Percentiles rank a stretch among this genome's conserved stretches.
These are phyloP conservation scores for Tinospora cordifolia DNA, from an alignment of 164 flowering plant genomes.

Conservation along the genomic window DNA sequence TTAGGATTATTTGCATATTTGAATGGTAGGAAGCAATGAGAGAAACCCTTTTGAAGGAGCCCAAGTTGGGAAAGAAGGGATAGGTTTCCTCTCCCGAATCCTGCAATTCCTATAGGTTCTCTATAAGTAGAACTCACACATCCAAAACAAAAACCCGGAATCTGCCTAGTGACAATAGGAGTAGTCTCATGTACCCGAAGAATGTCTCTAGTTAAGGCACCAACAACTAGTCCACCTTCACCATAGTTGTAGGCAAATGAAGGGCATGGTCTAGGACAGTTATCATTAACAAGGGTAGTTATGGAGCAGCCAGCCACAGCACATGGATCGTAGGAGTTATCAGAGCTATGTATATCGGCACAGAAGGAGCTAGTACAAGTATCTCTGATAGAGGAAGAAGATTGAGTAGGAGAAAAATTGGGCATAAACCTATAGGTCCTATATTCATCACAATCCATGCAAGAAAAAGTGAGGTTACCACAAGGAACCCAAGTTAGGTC, in stretches of 20 bases:
- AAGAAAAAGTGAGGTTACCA: slow-evolving; percentile 58
- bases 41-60: slow-evolving; percentile 60
- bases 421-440: slow-evolving; percentile 30
- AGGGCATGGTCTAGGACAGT: slow-evolving; percentile 65
- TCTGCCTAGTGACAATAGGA: slow-evolving; percentile 24
- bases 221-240: slow-evolving; percentile 44
- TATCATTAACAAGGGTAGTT: slow-evolving; percentile 32
- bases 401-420: slow-evolving; percentile 44
- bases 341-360: slow-evolving; percentile 53
- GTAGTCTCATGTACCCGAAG: slow-evolving; percentile 38
- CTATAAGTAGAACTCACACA: slow-evolving; percentile 58
- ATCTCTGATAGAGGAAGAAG: slow-evolving; percentile 47
- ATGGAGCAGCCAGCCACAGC: slow-evolving; percentile 54
- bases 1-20: slow-evolving; percentile 67
- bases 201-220: slow-evolving; percentile 46
- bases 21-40: slow-evolving; percentile 68
- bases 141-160: slow-evolving; percentile 51
- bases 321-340: slow-evolving; percentile 51
- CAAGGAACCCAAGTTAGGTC: slow-evolving; percentile 86
- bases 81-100: slow-evolving; percentile 62
- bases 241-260: slow-evolving; percentile 71
- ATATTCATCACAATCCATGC: slow-evolving; percentile 57
- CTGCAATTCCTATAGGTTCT: slow-evolving; percentile 70
- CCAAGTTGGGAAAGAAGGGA: slow-evolving; percentile 72
- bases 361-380: slow-evolving; percentile 47